Evolutionary conservation across 108 stramenopile species (phyloP).

Genomic region (Cyclotella cryptica): DNA sequence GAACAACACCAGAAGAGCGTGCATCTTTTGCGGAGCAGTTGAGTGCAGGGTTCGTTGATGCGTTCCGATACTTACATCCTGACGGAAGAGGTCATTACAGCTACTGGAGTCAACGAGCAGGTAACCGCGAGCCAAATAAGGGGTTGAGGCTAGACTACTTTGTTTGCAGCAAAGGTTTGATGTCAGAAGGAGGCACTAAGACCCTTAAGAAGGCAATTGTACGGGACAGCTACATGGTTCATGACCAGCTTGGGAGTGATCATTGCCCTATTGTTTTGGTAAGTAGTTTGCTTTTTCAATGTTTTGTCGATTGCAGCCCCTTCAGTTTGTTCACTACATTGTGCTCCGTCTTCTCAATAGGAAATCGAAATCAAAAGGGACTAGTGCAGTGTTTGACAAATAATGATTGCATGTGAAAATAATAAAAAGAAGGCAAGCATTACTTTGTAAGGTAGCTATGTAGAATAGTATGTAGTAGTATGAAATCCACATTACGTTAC

Average conservation of each 20-base stretch:
- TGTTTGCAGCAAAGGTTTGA: conserved; percentile 71
- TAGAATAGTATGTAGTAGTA: no score
- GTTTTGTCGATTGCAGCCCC: not conserved
- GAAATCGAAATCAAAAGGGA: conserved; percentile 38
- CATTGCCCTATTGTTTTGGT: conserved; percentile 87
- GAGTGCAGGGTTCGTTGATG: conserved; percentile 80
- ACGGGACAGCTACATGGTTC: conserved; percentile 84
- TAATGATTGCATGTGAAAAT: not conserved
- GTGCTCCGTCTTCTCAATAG: not conserved
- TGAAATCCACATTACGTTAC: no score
- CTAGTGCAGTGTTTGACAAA: not conserved
- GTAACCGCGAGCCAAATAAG: conserved; percentile 91
- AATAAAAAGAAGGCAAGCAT: not conserved
- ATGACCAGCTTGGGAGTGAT: conserved; percentile 80
- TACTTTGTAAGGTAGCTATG: no score
- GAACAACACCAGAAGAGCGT: conserved; percentile 88
- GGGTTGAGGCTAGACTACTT: conserved; percentile 94
- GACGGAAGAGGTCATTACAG: conserved; percentile 85
- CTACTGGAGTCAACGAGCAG: conserved; percentile 91
- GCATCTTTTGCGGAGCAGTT: conserved; percentile 82
- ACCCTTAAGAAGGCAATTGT: conserved; percentile 60
- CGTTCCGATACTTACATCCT: conserved; percentile 87
- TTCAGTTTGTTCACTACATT: conserved; percentile 3
- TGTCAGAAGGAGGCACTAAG: conserved; percentile 50
- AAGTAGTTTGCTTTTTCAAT: conserved; percentile 10